These are phyloP conservation scores for Fagus crenata DNA, from an alignment of 306 rosid species.

Conservation along the genomic window DNA sequence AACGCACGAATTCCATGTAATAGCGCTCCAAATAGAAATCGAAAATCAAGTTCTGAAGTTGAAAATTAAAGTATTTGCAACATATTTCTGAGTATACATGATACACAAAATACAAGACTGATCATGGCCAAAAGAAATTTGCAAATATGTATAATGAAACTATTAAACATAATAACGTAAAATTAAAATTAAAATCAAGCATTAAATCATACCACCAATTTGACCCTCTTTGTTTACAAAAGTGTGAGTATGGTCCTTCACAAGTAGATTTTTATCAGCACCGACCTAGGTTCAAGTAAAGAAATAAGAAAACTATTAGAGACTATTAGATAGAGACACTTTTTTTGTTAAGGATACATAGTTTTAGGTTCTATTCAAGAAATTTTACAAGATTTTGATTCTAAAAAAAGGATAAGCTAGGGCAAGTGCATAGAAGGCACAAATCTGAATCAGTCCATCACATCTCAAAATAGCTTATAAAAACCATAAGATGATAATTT, in stretches of 20 bases:
- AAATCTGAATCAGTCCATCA: neutral
- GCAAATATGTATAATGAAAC: constrained; percentile 4
- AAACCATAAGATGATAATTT: neutral
- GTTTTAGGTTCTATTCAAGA: neutral
- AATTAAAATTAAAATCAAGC: constrained; percentile 21
- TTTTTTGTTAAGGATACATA: constrained; percentile 6
- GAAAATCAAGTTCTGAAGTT: constrained; percentile 91
- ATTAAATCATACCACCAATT: constrained; percentile 72
- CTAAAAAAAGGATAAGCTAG: neutral
- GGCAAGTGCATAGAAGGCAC: neutral
- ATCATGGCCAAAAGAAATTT: constrained; percentile 12
- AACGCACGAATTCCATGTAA: constrained; percentile 92
- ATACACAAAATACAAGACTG: constrained; percentile 14
- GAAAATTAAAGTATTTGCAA: constrained; percentile 34
- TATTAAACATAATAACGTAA: constrained; percentile 6
- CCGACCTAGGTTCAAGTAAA: constrained; percentile 65
- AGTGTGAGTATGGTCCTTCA: constrained; percentile 95
- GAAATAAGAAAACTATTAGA: constrained; percentile 22
- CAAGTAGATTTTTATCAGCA: constrained; percentile 81
- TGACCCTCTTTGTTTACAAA: constrained; percentile 94
- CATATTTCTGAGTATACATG: constrained; percentile 1
- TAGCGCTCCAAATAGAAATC: constrained; percentile 92
- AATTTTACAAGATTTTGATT: neutral
- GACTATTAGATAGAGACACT: neutral
- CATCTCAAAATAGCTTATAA: neutral